A percentile compares a stretch with the other conserved stretches of the same genome.
phyloP scores from a whole-genome alignment of 805 yeast genomes.

The Teunomyces stri region DNA sequence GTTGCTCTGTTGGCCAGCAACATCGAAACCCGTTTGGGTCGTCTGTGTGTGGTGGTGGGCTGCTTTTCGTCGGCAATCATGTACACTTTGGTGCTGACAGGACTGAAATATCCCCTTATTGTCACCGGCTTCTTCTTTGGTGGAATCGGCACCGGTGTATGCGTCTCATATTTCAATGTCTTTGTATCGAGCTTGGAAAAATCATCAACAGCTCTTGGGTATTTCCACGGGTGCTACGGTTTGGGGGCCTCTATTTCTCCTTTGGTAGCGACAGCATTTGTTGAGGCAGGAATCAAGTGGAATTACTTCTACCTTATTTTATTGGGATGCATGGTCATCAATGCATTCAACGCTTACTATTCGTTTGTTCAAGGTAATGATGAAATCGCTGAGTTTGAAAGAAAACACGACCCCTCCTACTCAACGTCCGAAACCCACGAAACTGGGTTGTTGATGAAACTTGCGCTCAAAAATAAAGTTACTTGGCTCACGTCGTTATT shows the following conservation, averaged over 20 bases:
- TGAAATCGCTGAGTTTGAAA: slow-evolving; percentile 11
- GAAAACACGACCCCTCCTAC: not conserved
- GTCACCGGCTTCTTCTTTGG: slow-evolving; percentile 23
- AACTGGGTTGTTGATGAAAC: slow-evolving; percentile 7
- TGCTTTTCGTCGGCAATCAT: slow-evolving; percentile 9
- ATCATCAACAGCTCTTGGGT: slow-evolving; percentile 17
- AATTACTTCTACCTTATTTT: slow-evolving; percentile 17
- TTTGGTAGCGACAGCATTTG: slow-evolving; percentile 17
- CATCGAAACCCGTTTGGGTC: slow-evolving; percentile 16
- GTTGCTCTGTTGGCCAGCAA: slow-evolving; percentile 16
- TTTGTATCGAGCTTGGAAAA: slow-evolving; percentile 21
- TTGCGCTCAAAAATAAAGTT: slow-evolving; percentile 15
- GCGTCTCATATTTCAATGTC: slow-evolving; percentile 20
- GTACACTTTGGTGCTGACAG: slow-evolving; percentile 18
- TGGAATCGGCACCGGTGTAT: slow-evolving; percentile 20
- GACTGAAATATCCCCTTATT: slow-evolving; percentile 19
- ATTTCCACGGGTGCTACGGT: slow-evolving; percentile 24
- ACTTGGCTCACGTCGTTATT: slow-evolving; percentile 21
- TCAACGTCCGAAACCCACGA: not conserved
- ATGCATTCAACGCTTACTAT: slow-evolving; percentile 5
- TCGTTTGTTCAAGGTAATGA: slow-evolving; percentile 16
- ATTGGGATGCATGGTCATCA: slow-evolving; percentile 14
- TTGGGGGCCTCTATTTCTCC: slow-evolving; percentile 25
- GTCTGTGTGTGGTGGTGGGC: slow-evolving; percentile 14
- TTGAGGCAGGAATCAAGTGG: slow-evolving; percentile 16